Conservation (phyloP, 352 stramenopile genomes). For the Phytophthora boehmeriae region DNA sequence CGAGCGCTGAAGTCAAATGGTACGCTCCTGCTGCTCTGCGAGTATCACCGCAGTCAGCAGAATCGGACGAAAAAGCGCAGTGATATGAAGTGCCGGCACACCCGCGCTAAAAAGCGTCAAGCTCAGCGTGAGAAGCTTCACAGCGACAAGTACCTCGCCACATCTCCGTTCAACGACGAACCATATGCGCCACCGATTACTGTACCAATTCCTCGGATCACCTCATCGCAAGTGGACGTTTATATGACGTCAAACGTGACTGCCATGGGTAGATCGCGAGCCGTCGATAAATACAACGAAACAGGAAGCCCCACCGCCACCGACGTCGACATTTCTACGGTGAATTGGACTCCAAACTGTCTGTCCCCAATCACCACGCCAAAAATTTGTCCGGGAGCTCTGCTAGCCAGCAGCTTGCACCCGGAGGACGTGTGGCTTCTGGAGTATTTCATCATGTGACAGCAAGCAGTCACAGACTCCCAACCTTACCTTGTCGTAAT, state of each 20-base stretch:
- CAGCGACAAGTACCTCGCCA: constrained; percentile 11
- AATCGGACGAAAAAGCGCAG: constrained; percentile 90
- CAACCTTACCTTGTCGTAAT: no score
- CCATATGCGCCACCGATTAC: constrained; percentile 9
- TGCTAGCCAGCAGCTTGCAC: constrained; percentile 16
- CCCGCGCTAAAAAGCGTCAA: constrained; percentile 67
- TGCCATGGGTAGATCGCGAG: background rate
- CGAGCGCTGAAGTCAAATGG: constrained; percentile 81
- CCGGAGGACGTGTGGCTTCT: constrained; percentile 68
- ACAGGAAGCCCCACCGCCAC: constrained; percentile 33
- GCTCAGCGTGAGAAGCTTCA: constrained; percentile 32
- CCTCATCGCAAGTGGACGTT: constrained; percentile 10
- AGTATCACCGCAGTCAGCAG: constrained; percentile 83
- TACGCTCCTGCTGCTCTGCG: constrained; percentile 73
- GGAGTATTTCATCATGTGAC: constrained; percentile 78
- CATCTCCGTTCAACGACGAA: background rate
- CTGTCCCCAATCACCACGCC: constrained; percentile 10
- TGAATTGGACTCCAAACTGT: constrained; percentile 15
- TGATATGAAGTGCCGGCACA: constrained; percentile 79
- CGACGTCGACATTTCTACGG: constrained; percentile 26
- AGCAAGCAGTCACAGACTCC: background rate
- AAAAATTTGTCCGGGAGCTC: constrained; percentile 18
- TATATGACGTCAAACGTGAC: constrained; percentile 3
- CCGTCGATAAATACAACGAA: constrained; percentile 12
- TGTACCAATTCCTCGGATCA: constrained; percentile 19